Percentiles rank a stretch among this genome's conserved stretches.
Evolutionary conservation across 345 rosid genomes (phyloP).

Genomic region (Arabis alpina): DNA sequence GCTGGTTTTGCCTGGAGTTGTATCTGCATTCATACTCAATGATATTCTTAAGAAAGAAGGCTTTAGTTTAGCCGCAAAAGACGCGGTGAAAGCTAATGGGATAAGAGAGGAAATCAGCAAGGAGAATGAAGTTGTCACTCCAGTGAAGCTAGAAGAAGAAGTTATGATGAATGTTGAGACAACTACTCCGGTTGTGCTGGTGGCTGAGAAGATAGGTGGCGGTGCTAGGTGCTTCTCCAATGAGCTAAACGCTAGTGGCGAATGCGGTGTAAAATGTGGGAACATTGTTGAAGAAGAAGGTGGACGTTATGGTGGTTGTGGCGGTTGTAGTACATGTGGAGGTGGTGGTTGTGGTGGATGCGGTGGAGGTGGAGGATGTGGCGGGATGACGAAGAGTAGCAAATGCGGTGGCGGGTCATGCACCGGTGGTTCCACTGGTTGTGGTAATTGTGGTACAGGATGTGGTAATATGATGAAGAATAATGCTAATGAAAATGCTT

Average conservation of each 20-base stretch:
- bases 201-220: constrained; percentile 35
- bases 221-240: constrained; percentile 42
- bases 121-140: constrained; percentile 13
- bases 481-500: constrained; percentile 20
- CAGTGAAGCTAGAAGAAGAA: constrained; percentile 38
- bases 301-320: constrained; percentile 36
- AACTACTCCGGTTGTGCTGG: not conserved
- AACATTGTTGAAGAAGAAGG: constrained; percentile 35
- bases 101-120: constrained; percentile 35
- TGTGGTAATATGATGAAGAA: constrained; percentile 38
- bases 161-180: constrained; percentile 34
- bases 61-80: constrained; percentile 42
- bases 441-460: constrained; percentile 34
- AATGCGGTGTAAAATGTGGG: constrained; percentile 24
- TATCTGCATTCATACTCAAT: constrained; percentile 69
- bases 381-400: constrained; percentile 31
- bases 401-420: constrained; percentile 45
- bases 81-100: constrained; percentile 29
- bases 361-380: constrained; percentile 32
- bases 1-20: constrained; percentile 61
- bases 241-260: constrained; percentile 31
- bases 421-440: constrained; percentile 37
- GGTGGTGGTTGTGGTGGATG: constrained; percentile 22
- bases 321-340: constrained; percentile 38
- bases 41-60: constrained; percentile 54